These are phyloP conservation scores for Colletotrichum limetticola DNA, from an alignment of 2,329 filamentous ascomycete genomes.

Conservation along the genomic window DNA sequence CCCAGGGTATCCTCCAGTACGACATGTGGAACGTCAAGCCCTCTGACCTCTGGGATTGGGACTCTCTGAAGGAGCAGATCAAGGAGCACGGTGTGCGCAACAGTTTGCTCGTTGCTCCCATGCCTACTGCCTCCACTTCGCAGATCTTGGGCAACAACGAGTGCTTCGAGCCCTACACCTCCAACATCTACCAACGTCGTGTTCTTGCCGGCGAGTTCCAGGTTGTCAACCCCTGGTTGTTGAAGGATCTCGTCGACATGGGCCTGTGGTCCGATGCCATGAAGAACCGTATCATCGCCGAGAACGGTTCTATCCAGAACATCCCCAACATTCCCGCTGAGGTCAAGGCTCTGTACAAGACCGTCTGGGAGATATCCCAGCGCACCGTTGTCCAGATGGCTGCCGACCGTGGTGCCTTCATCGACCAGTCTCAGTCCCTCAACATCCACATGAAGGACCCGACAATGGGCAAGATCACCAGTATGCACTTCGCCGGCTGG, in stretches of 20 bases:
- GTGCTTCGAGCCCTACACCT: slow-evolving; percentile 99
- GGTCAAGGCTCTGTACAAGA: slow-evolving; percentile 98
- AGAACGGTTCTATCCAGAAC: slow-evolving; percentile 94
- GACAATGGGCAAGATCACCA: slow-evolving; percentile 99
- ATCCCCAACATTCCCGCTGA: slow-evolving; percentile 97
- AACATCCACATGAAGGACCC: slow-evolving; percentile 99
- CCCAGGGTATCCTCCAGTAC: slow-evolving; percentile 95
- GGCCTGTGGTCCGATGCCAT: slow-evolving; percentile 99
- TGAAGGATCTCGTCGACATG: slow-evolving; percentile 98
- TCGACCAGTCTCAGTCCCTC: slow-evolving; percentile 98
- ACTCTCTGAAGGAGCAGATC: slow-evolving; percentile 86
- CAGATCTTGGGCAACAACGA: slow-evolving; percentile 99
- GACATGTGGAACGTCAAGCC: slow-evolving; percentile 99
- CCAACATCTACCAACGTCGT: slow-evolving; percentile 99
- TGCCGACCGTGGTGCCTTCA: slow-evolving; percentile 96
- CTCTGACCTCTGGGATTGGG: slow-evolving; percentile 97
- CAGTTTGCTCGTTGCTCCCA: slow-evolving; percentile 93
- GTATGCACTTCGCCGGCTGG: slow-evolving; percentile 99
- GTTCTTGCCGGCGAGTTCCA: slow-evolving; percentile 99
- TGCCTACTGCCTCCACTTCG: slow-evolving; percentile 97
- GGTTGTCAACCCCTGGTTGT: slow-evolving; percentile 98
- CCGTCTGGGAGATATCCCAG: slow-evolving; percentile 99
- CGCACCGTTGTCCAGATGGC: slow-evolving; percentile 97
- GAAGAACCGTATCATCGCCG: slow-evolving; percentile 99
- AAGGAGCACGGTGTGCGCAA: slow-evolving; percentile 94